Evolutionary conservation across 2,329 filamentous ascomycete genomes (phyloP), one percentile per base, ranked within the genome.

Genomic region (Dothistroma septosporum): DNA sequence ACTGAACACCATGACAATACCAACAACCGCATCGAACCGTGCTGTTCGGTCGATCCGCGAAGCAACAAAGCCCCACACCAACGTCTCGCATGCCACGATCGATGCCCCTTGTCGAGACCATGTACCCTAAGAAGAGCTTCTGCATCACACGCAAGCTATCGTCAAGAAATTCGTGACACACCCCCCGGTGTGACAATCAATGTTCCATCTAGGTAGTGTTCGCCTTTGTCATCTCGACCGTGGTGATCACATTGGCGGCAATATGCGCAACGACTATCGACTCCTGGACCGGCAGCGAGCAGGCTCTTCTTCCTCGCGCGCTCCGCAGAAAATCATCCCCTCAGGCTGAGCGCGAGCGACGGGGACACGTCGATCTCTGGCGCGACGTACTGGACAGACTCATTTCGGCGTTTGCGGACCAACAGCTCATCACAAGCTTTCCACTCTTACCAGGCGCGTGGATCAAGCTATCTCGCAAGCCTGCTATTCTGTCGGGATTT

Each of bases 391-490:
- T 61, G 1, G 49, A 58, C 14, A 11, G 49, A 4, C 55, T 61
- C 1, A 46, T 58, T 28, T 35, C 58, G 4, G 32, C 46, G 14
- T 58, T 58, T 32, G 59, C 59, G 7, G 55, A 61, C 24, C 59
- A 61, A 44, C 59, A 58, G 22, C 49, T 61, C 14, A 47, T 61
- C 5, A 53, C 59, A n/a, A 49, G 59, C 11, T 58, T 61, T 28
- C 44, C 59, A 28, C 19, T 58, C 6, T 16, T 61, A 11, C 32
- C 54, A 11, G 44, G 28, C 2, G 55, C 55, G 2, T 61, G 48
- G 33, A 57, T 61, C 32, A 41, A 59, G 48, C 48, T 50, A 16
- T 50, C 48, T 14, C n/a, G 48, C n/a, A 22, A 50, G 22, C 22
- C 48, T 9, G 48, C 48, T 16, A 28, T 31, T 9, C n/a, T 50